Conservation (phyloP, 805 yeast species). For the Kregervanrija delftensis region DNA sequence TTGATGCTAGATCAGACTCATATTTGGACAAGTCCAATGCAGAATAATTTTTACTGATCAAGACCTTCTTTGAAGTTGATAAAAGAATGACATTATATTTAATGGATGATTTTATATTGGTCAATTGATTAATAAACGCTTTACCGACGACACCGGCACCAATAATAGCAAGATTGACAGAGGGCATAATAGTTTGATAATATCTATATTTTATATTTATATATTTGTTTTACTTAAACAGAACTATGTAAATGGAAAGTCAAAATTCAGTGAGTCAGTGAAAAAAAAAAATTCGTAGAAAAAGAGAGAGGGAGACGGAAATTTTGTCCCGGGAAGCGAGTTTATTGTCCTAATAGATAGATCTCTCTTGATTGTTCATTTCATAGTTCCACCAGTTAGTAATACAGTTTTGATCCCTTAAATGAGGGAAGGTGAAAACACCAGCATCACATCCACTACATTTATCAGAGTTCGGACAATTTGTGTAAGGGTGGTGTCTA, state of each 20-base stretch:
- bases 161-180: constrained; percentile 64
- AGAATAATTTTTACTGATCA: constrained; percentile 59
- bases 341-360: constrained; percentile 13
- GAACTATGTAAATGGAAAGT: neutral
- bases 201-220: constrained; percentile 4
- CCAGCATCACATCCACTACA: constrained; percentile 49
- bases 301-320: neutral
- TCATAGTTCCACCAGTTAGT: constrained; percentile 57
- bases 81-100: constrained; percentile 72
- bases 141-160: constrained; percentile 96
- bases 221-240: neutral
- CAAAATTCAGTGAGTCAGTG: neutral
- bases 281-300: neutral
- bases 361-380: constrained; percentile 23
- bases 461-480: constrained; percentile 58
- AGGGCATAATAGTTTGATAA: constrained; percentile 29
- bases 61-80: constrained; percentile 67
- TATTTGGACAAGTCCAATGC: constrained; percentile 64
- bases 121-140: constrained; percentile 79
- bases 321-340: too few relatives aligned
- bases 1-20: constrained; percentile 39
- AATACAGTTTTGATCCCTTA: constrained; percentile 68
- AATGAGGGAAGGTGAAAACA: constrained; percentile 43
- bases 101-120: constrained; percentile 48
- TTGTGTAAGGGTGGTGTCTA: constrained; percentile 63